A percentile compares a stretch with the other conserved stretches of the same genome.
phyloP scores from a whole-genome alignment of 345 rosid species.

The Crucihimalaya himalaica region DNA sequence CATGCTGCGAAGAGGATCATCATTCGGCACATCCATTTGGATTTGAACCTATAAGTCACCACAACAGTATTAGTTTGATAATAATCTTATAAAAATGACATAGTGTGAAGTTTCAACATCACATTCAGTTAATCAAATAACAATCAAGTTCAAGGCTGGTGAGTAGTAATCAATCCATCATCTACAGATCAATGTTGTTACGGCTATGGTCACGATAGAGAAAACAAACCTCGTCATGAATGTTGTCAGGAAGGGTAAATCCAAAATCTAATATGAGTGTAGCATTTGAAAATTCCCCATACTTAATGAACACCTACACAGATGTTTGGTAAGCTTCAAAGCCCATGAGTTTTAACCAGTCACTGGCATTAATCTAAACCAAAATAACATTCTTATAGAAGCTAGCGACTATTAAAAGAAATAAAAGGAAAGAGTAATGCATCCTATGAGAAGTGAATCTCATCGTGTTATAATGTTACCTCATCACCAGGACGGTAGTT shows the following conservation, averaged over 20 bases:
- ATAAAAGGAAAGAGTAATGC: not conserved
- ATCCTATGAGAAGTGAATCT: not conserved
- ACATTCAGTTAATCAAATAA: constrained; percentile 14
- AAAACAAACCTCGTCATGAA: constrained; percentile 67
- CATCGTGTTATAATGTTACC: constrained; percentile 47
- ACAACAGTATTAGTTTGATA: constrained; percentile 18
- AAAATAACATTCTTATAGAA: not conserved
- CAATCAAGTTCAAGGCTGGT: constrained; percentile 19
- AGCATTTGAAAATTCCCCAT: constrained; percentile 80
- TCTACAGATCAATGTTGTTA: constrained; percentile 15
- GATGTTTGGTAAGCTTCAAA: constrained; percentile 3
- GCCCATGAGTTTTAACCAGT: constrained; percentile 1
- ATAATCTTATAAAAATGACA: not conserved
- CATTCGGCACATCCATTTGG: constrained; percentile 46
- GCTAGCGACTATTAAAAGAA: not conserved
- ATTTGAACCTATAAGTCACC: constrained; percentile 59
- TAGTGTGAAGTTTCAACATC: not conserved
- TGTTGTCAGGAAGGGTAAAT: constrained; percentile 70
- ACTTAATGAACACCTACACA: constrained; percentile 62
- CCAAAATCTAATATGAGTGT: constrained; percentile 78
- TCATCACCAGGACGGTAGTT: constrained; percentile 73
- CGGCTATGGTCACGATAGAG: not conserved
- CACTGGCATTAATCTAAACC: not conserved
- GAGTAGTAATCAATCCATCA: constrained; percentile 9
- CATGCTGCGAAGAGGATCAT: constrained; percentile 54